Conservation (phyloP, 768 basidiomycete species). For the Boletus patriciae region DNA sequence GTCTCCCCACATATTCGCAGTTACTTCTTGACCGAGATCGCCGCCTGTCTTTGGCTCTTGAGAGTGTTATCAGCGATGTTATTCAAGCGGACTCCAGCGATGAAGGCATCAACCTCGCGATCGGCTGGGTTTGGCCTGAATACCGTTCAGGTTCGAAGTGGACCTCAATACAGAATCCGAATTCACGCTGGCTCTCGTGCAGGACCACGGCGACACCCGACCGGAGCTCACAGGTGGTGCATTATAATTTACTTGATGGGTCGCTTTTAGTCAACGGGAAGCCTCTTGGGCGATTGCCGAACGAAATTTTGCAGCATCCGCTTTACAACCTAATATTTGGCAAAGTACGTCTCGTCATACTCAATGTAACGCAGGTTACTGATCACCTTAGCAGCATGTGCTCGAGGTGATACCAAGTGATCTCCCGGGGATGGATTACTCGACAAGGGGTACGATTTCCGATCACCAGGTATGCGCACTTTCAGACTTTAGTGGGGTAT, state of each 20-base stretch:
- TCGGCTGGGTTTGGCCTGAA: conserved; percentile 22
- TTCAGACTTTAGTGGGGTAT: background rate
- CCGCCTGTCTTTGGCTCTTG: conserved; percentile 29
- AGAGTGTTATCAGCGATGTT: conserved; percentile 5
- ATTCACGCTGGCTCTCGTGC: conserved; percentile 27
- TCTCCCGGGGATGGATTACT: conserved; percentile 27
- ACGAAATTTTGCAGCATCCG: conserved; percentile 16
- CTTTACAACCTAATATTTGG: conserved; percentile 24
- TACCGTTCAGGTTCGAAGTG: conserved; percentile 29
- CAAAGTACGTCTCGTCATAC: conserved; percentile 8
- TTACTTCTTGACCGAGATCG: conserved; percentile 33
- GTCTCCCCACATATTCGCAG: conserved; percentile 6
- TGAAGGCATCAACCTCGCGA: conserved; percentile 20
- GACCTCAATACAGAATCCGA: conserved; percentile 7
- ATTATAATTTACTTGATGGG: conserved; percentile 28
- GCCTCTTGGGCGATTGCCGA: conserved; percentile 25
- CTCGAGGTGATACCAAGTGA: conserved; percentile 26
- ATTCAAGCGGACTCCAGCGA: background rate
- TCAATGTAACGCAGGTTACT: background rate
- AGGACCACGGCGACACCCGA: conserved; percentile 7
- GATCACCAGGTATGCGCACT: conserved; percentile 18
- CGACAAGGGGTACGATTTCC: conserved; percentile 17
- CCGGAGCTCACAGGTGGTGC: conserved; percentile 22
- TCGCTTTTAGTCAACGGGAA: conserved; percentile 30
- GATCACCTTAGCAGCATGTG: conserved; percentile 16